phyloP scores from a whole-genome alignment of 495 filamentous ascomycete species.

The Polyplosphaeria fusca region DNA sequence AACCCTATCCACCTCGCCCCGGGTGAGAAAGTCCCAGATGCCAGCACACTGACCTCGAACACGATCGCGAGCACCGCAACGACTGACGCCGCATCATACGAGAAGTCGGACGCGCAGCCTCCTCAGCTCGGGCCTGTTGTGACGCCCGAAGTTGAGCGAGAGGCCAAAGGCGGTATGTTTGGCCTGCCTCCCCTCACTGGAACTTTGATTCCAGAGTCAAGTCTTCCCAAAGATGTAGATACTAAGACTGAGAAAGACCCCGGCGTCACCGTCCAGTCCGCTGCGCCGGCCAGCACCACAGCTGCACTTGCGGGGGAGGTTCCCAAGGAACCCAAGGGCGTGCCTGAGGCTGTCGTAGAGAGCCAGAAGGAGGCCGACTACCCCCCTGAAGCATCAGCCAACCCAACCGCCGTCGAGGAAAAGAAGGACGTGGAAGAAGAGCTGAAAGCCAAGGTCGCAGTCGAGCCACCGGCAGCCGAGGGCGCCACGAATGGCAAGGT shows the following conservation, averaged over 20 bases:
- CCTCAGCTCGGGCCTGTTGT: slow-evolving; percentile 47
- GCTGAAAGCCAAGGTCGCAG: slow-evolving; percentile 27
- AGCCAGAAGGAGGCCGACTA: slow-evolving; percentile 28
- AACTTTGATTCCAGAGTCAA: slow-evolving; percentile 81
- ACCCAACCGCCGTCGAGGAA: slow-evolving; percentile 27
- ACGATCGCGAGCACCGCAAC: slow-evolving; percentile 60
- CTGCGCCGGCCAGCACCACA: slow-evolving; percentile 67
- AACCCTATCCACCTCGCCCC: slow-evolving; percentile 77
- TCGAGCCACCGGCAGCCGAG: slow-evolving; percentile 34
- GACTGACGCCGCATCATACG: slow-evolving; percentile 79
- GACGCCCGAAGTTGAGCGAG: slow-evolving; percentile 46
- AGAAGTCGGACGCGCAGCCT: slow-evolving; percentile 55
- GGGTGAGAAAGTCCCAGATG: slow-evolving; percentile 72
- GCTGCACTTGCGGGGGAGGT: slow-evolving; percentile 66
- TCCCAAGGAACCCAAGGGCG: slow-evolving; percentile 55
- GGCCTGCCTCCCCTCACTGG: slow-evolving; percentile 59
- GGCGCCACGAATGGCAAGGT: neutral
- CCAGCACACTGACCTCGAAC: slow-evolving; percentile 53
- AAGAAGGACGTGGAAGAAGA: slow-evolving; percentile 30
- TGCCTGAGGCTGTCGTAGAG: slow-evolving; percentile 24
- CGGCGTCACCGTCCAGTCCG: slow-evolving; percentile 64
- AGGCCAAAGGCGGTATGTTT: slow-evolving; percentile 53
- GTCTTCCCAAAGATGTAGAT: slow-evolving; percentile 63
- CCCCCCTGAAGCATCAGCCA: slow-evolving; percentile 24
- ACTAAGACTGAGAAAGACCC: slow-evolving; percentile 43